Evolutionary conservation across 2,329 filamentous ascomycete genomes (phyloP).

Genomic region (Exophiala xenobiotica): DNA sequence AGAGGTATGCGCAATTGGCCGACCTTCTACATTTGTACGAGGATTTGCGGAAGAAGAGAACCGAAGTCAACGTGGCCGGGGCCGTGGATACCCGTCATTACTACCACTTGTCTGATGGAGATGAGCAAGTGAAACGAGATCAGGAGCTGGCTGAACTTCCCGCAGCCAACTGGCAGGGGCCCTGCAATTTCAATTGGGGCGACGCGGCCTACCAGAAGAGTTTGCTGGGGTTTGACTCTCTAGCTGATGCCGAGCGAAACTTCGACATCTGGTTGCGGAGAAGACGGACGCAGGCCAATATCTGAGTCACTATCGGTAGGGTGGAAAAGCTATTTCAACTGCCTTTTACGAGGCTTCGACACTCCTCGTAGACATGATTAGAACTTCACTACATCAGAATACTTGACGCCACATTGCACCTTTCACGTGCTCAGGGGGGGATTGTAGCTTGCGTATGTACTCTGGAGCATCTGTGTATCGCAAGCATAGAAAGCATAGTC

Average conservation of each 20-base stretch:
- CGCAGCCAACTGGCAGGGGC: constrained; percentile 2
- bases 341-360: too few species aligned
- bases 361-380: too few species aligned
- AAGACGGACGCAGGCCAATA: background rate
- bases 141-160: constrained; percentile 5
- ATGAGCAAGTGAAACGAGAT: background rate
- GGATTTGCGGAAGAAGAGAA: constrained; percentile 20
- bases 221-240: constrained; percentile 10
- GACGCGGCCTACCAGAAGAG: constrained; percentile 11
- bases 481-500: too few species aligned
- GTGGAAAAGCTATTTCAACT: too few species aligned
- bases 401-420: too few species aligned
- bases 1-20: constrained; percentile 7
- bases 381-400: too few species aligned
- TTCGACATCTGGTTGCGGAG: constrained; percentile 41
- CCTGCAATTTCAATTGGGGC: constrained; percentile 8
- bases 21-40: constrained; percentile 2
- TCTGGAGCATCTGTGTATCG: too few species aligned
- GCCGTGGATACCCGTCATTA: constrained; percentile 7
- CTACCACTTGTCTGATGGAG: constrained; percentile 7
- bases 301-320: too few species aligned
- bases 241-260: constrained; percentile 33
- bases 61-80: constrained; percentile 7
- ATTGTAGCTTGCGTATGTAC: background rate
- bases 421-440: background rate